Evolutionary conservation across 352 stramenopile species (phyloP).

Genomic region (Globisporangium spiculum): DNA sequence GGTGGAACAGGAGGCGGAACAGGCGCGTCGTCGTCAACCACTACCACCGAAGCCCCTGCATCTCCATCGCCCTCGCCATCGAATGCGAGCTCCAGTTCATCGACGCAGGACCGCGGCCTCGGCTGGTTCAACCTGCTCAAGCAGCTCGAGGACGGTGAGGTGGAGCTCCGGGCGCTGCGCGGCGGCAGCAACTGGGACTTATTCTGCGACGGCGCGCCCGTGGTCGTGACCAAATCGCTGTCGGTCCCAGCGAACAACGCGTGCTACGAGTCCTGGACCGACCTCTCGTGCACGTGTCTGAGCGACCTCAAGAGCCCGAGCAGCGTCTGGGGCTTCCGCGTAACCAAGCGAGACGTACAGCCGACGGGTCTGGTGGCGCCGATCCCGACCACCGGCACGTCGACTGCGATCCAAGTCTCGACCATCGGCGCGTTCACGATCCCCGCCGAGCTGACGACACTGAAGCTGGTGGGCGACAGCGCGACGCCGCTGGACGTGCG

Average conservation of each 20-base stretch:
- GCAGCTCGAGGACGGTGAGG: constrained; percentile 6
- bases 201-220: constrained; percentile 4
- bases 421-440: constrained; percentile 8
- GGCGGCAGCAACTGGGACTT: background rate
- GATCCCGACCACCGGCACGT: background rate
- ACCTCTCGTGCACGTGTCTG: constrained; percentile 11
- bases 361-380: background rate
- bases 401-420: background rate
- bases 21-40: background rate
- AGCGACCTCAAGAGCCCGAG: constrained; percentile 4
- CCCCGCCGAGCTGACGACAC: background rate
- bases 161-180: constrained; percentile 4
- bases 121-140: constrained; percentile 9
- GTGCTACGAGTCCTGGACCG: constrained; percentile 1
- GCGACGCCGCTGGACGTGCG: background rate
- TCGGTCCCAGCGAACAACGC: background rate
- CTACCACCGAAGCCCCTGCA: background rate
- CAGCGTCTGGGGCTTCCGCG: constrained; percentile 1
- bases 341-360: background rate
- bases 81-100: background rate
- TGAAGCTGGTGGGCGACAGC: constrained; percentile 5
- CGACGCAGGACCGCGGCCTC: background rate
- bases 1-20: background rate
- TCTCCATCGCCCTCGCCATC: background rate
- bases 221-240: constrained; percentile 9